Conservation (phyloP, 345 rosid species). For the Ceriops decandra region DNA sequence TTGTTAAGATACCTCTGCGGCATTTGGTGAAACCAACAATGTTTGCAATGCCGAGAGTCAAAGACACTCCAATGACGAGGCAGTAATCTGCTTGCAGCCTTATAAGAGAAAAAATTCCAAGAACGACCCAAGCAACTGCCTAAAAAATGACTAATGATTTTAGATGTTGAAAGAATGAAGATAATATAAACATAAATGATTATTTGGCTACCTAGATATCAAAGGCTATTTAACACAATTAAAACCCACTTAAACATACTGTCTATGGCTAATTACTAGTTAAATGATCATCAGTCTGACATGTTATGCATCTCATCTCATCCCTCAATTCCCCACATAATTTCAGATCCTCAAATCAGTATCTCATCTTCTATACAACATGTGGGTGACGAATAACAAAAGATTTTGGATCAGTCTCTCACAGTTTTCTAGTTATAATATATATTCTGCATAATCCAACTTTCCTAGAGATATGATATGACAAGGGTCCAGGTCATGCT, state of each 20-base stretch:
- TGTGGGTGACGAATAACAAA: neutral
- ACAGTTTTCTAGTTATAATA: no score
- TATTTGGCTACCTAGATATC: neutral
- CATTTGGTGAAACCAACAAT: slow-evolving; percentile 78
- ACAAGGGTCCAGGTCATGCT: neutral
- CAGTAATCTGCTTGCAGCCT: slow-evolving; percentile 74
- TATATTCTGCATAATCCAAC: neutral
- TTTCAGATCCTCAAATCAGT: neutral
- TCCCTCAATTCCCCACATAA: neutral
- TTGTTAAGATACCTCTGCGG: slow-evolving; percentile 49
- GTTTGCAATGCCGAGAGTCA: slow-evolving; percentile 72
- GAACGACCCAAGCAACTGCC: slow-evolving; percentile 65
- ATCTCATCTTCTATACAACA: neutral
- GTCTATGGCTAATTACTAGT: neutral
- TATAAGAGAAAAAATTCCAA: slow-evolving; percentile 71
- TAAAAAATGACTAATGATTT: slow-evolving; percentile 15
- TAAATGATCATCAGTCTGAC: neutral
- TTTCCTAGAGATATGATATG: neutral
- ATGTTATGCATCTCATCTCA: neutral
- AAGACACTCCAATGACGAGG: slow-evolving; percentile 69
- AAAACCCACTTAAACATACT: neutral
- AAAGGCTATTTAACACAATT: neutral
- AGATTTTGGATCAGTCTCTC: no score
- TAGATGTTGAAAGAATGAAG: neutral
- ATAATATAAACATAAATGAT: neutral